phyloP scores from a whole-genome alignment of 345 rosid species.

The Brassica incana region DNA sequence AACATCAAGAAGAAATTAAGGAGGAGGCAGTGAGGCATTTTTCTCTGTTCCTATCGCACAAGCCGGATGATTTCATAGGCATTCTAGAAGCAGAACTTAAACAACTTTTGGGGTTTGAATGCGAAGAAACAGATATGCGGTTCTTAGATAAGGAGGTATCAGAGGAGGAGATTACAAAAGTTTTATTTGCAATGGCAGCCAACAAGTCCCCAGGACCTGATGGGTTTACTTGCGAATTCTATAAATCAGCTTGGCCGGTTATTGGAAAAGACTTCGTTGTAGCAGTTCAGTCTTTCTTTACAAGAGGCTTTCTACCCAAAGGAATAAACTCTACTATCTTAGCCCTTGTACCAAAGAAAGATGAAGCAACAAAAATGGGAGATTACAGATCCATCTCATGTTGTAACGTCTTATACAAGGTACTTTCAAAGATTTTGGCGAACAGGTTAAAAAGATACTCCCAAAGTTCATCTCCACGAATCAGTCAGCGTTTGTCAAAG shows the following conservation, averaged over 20 bases:
- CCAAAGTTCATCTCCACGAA: neutral
- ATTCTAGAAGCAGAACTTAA: neutral
- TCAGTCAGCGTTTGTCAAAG: neutral
- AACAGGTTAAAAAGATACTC: neutral
- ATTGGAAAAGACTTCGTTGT: too few species aligned
- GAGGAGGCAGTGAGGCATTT: neutral
- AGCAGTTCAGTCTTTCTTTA: too few species aligned
- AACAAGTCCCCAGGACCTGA: neutral
- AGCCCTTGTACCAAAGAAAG: too few species aligned
- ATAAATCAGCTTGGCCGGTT: neutral
- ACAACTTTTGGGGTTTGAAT: neutral
- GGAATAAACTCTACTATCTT: too few species aligned
- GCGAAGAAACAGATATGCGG: neutral
- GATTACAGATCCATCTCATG: neutral
- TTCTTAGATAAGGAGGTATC: neutral
- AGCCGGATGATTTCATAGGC: neutral
- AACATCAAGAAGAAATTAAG: neutral
- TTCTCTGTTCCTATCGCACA: neutral
- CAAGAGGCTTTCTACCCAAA: too few species aligned
- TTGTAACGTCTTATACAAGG: neutral
- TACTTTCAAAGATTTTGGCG: neutral
- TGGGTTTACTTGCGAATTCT: neutral
- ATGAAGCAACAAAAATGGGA: neutral
- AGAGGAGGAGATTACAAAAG: neutral
- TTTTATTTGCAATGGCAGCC: neutral